A percentile compares a stretch with the other conserved stretches of the same genome.
phyloP scores from a whole-genome alignment of 495 filamentous ascomycete species.

The Xylaria sp. region DNA sequence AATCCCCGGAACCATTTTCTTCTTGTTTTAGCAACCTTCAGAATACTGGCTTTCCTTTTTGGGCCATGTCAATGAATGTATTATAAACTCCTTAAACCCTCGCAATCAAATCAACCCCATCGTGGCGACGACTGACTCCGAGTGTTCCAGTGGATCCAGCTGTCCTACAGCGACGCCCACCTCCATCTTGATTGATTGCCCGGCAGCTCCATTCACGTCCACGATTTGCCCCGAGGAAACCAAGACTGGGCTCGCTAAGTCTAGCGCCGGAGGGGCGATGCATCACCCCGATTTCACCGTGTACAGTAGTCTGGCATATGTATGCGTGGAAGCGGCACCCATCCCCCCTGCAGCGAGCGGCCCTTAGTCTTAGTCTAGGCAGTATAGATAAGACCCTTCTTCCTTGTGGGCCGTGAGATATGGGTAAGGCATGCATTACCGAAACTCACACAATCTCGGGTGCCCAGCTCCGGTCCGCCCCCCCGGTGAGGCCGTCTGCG shows the following conservation, averaged over 20 bases:
- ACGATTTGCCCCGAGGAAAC: neutral
- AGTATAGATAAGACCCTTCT: too few species aligned
- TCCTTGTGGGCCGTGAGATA: neutral
- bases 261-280: neutral
- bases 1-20: too few species aligned
- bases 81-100: too few species aligned
- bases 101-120: too few species aligned
- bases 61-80: too few species aligned
- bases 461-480: neutral
- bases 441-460: neutral
- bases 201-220: neutral
- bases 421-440: conserved; percentile 8
- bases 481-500: neutral
- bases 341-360: neutral
- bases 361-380: too few species aligned
- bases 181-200: neutral
- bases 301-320: neutral
- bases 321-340: conserved; percentile 2
- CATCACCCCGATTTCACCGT: neutral
- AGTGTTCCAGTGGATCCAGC: conserved; percentile 51
- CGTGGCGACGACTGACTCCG: too few species aligned
- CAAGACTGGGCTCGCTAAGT: neutral
- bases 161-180: conserved; percentile 36
- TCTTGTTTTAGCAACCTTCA: too few species aligned
- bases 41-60: too few species aligned